Evolutionary conservation across 208 protist species (phyloP).

Genomic region (Trypanosoma avium): DNA sequence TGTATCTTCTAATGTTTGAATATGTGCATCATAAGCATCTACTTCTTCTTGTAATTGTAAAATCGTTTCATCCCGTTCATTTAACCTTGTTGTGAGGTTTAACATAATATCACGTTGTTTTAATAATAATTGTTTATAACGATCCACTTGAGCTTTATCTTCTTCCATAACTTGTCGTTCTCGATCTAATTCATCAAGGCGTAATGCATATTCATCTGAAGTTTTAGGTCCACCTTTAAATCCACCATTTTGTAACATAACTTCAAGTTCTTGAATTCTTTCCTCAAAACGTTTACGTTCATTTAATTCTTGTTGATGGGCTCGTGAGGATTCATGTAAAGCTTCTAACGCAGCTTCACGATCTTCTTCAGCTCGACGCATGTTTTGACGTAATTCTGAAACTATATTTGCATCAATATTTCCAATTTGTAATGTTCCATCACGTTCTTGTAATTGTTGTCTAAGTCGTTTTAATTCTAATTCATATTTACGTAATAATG

Average conservation of each 20-base stretch:
- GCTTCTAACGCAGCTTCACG: slow-evolving; percentile 59
- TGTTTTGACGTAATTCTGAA: slow-evolving; percentile 21
- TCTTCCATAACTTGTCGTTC: slow-evolving; percentile 82
- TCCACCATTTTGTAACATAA: slow-evolving; percentile 42
- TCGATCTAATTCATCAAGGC: slow-evolving; percentile 81
- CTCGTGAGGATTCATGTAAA: slow-evolving; percentile 45
- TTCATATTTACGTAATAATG: slow-evolving; percentile 63
- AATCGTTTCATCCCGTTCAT: slow-evolving; percentile 93
- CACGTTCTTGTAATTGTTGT: slow-evolving; percentile 41
- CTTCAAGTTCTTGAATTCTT: slow-evolving; percentile 58
- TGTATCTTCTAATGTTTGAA: slow-evolving; percentile 68
- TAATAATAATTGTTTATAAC: slow-evolving; percentile 95
- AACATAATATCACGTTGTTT: slow-evolving; percentile 98
- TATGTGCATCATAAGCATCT: slow-evolving; percentile 82
- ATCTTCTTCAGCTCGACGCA: slow-evolving; percentile 55
- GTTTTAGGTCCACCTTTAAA: slow-evolving; percentile 47
- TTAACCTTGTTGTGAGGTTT: slow-evolving; percentile 88
- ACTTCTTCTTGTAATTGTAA: slow-evolving; percentile 85
- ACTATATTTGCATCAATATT: slow-evolving; percentile 30
- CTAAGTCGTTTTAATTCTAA: slow-evolving; percentile 54
- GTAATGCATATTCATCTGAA: slow-evolving; percentile 53
- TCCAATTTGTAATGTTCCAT: background rate
- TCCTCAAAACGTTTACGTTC: slow-evolving; percentile 49
- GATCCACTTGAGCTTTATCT: slow-evolving; percentile 91
- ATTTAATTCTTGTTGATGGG: slow-evolving; percentile 43